Percentiles rank a stretch among this genome's conserved stretches.
These are phyloP conservation scores for Aristolochia contorta DNA, from an alignment of 164 flowering plant species.

Conservation along the genomic window DNA sequence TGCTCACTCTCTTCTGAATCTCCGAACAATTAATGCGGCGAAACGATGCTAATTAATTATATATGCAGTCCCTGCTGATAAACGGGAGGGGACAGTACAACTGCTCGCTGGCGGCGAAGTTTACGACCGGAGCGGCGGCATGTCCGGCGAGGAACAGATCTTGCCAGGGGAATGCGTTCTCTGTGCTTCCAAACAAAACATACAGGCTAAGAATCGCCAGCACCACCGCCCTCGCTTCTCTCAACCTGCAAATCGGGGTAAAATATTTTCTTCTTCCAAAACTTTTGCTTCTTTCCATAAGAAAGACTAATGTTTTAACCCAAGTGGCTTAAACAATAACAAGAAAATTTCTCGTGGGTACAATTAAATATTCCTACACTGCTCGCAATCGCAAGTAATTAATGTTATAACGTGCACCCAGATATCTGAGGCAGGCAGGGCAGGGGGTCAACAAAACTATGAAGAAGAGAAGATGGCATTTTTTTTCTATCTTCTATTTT, in stretches of 20 bases:
- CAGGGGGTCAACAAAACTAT: too few species aligned
- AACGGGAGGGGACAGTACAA: conserved; percentile 82
- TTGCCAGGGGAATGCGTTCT: conserved; percentile 52
- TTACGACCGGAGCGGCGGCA: conserved; percentile 20
- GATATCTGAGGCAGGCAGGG: too few species aligned
- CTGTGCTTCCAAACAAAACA: conserved; percentile 62
- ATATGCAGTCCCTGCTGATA: conserved; percentile 49
- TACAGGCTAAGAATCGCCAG: conserved; percentile 82
- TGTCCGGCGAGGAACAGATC: conserved; percentile 40
- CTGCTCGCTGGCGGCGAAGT: conserved; percentile 60
- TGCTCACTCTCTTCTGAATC: background rate
- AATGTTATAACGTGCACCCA: too few species aligned
- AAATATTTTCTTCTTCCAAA: background rate
- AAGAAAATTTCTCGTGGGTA: too few species aligned
- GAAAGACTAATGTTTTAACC: too few species aligned
- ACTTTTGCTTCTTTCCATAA: too few species aligned
- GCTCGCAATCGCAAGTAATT: too few species aligned
- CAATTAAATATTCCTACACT: too few species aligned
- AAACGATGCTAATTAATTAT: too few species aligned
- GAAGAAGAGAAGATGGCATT: too few species aligned
- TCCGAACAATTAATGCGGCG: background rate
- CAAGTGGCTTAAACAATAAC: too few species aligned
- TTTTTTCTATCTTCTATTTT: too few species aligned
- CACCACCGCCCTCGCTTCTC: conserved; percentile 65
- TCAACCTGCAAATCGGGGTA: conserved; percentile 80